Evolutionary conservation across 2,329 filamentous ascomycete genomes (phyloP).

Genomic region (Eutypa lata): DNA sequence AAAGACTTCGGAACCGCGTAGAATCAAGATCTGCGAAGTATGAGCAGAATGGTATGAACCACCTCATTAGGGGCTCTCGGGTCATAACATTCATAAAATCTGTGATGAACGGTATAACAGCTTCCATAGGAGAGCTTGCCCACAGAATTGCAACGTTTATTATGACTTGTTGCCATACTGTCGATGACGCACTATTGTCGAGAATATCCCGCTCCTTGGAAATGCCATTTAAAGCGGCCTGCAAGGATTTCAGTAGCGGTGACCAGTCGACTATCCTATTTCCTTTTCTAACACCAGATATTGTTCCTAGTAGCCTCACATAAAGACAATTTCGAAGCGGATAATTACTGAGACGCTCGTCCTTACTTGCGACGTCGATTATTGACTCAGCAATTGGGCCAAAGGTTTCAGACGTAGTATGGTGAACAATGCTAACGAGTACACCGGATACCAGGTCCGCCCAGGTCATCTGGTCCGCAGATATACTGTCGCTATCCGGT

Average conservation of each 20-base stretch:
- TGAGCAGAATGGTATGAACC: constrained; percentile 84
- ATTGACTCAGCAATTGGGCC: constrained; percentile 63
- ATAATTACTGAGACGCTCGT: constrained; percentile 29
- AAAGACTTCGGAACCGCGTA: constrained; percentile 73
- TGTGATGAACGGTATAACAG: constrained; percentile 67
- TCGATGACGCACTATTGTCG: constrained; percentile 28
- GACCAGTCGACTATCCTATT: constrained; percentile 72
- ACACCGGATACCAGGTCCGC: constrained; percentile 70
- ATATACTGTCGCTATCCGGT: constrained; percentile 47
- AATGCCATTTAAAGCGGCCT: constrained; percentile 48
- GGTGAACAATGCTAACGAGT: constrained; percentile 78
- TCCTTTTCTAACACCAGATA: constrained; percentile 79
- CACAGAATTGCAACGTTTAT: constrained; percentile 64
- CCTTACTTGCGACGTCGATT: constrained; percentile 44
- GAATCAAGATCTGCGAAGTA: constrained; percentile 72
- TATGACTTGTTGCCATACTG: constrained; percentile 57
- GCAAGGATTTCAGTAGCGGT: constrained; percentile 54
- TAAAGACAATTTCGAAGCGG: constrained; percentile 46
- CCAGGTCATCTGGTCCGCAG: constrained; percentile 49
- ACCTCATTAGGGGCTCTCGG: constrained; percentile 61
- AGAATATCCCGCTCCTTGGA: constrained; percentile 37
- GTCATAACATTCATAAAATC: constrained; percentile 63
- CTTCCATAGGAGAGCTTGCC: constrained; percentile 75
- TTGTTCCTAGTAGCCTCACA: constrained; percentile 61
- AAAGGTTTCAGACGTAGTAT: constrained; percentile 73